Conservation (phyloP, 2,329 filamentous ascomycete genomes). For the Sordariomycetes sp. region DNA sequence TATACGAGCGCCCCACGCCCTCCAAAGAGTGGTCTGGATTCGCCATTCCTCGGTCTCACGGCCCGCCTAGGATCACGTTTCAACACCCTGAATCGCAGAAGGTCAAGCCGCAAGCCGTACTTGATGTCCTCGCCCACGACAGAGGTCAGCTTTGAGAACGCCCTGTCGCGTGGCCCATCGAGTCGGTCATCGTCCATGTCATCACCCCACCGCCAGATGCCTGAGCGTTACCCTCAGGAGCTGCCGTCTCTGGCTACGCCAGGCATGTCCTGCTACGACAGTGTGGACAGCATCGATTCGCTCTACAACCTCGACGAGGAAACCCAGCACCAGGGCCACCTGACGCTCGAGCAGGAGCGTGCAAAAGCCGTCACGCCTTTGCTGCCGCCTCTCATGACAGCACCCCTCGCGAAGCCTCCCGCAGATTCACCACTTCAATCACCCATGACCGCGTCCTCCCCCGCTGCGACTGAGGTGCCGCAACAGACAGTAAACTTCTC, state of each 20-base stretch:
- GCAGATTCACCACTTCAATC: conserved; percentile 79
- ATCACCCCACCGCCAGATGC: conserved; percentile 30
- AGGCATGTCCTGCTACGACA: conserved; percentile 53
- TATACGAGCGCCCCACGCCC: conserved; percentile 30
- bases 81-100: conserved; percentile 42
- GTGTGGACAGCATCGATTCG: conserved; percentile 42
- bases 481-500: conserved; percentile 22
- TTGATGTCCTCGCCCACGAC: conserved; percentile 56
- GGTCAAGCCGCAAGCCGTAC: conserved; percentile 33
- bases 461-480: conserved; percentile 27
- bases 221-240: conserved; percentile 35
- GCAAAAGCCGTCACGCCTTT: conserved; percentile 70
- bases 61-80: conserved; percentile 57
- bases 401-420: conserved; percentile 42
- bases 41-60: conserved; percentile 52
- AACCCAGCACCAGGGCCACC: conserved; percentile 25
- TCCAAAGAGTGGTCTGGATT: conserved; percentile 36
- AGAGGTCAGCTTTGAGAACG: conserved; percentile 74
- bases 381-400: conserved; percentile 70
- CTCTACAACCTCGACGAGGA: conserved; percentile 36
- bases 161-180: conserved; percentile 60
- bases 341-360: conserved; percentile 47
- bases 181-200: conserved; percentile 45
- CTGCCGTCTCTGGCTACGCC: conserved; percentile 51
- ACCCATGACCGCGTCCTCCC: conserved; percentile 60